Evolutionary conservation across 768 basidiomycete genomes (phyloP).

Genomic region (Phallus indusiatus): DNA sequence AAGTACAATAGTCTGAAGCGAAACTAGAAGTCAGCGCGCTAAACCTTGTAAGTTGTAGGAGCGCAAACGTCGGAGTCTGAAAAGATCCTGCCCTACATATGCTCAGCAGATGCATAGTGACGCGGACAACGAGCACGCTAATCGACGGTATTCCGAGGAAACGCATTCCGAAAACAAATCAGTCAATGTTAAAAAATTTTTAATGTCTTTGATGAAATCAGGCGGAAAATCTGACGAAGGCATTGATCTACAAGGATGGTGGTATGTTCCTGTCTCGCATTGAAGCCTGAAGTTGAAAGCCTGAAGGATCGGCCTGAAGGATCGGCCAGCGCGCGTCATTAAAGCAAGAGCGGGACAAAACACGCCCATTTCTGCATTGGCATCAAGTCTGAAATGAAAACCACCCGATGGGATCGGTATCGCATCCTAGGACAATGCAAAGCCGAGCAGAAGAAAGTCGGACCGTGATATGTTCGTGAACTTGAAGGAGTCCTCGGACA

Average conservation of each 20-base stretch:
- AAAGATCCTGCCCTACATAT: neutral
- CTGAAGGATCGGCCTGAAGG: too few species aligned
- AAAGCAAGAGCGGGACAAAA: neutral
- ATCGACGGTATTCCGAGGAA: constrained; percentile 61
- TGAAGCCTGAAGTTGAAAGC: too few species aligned
- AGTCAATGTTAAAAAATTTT: constrained; percentile 49
- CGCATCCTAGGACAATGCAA: constrained; percentile 87
- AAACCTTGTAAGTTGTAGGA: constrained; percentile 11
- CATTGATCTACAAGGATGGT: constrained; percentile 84
- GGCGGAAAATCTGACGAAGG: constrained; percentile 90
- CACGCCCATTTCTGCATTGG: neutral
- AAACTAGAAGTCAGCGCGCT: too few species aligned
- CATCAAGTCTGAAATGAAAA: constrained; percentile 8
- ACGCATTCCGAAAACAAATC: constrained; percentile 68
- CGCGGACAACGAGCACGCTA: constrained; percentile 7
- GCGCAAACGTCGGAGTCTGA: neutral
- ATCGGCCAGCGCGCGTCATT: neutral
- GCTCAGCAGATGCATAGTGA: neutral
- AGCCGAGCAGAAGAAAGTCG: constrained; percentile 72
- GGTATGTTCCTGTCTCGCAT: constrained; percentile 61
- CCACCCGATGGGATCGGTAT: constrained; percentile 29
- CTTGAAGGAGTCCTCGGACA: constrained; percentile 79
- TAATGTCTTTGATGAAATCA: constrained; percentile 70
- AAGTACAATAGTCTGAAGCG: too few species aligned
- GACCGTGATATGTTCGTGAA: constrained; percentile 77